A percentile compares a stretch with the other conserved stretches of the same genome.
Conservation (phyloP, 768 basidiomycete species). For the Myochromella boudieri region DNA sequence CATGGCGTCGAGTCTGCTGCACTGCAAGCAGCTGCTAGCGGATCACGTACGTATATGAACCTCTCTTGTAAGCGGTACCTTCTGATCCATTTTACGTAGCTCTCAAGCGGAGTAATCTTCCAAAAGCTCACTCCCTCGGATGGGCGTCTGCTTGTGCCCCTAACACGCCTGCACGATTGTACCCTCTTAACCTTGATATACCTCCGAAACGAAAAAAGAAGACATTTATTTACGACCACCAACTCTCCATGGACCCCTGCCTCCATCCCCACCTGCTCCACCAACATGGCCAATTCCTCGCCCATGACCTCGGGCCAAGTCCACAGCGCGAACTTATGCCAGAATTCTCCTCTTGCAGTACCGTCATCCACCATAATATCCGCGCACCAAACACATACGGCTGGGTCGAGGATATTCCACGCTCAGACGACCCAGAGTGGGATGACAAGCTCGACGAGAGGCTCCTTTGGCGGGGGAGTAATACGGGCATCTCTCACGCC, state of each 20-base stretch:
- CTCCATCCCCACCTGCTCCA: constrained; percentile 36
- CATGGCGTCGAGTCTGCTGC: constrained; percentile 33
- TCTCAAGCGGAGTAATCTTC: constrained; percentile 30
- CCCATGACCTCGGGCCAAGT: constrained; percentile 43
- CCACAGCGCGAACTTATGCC: constrained; percentile 44
- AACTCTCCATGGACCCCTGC: constrained; percentile 46
- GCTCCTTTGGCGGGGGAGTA: constrained; percentile 71
- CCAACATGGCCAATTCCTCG: constrained; percentile 51
- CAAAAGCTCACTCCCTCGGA: constrained; percentile 28
- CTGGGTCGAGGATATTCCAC: constrained; percentile 38
- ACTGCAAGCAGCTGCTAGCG: constrained; percentile 34
- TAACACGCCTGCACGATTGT: constrained; percentile 28
- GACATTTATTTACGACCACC: constrained; percentile 48
- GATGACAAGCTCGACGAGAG: constrained; percentile 54
- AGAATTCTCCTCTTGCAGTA: constrained; percentile 49
- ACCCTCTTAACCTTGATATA: constrained; percentile 26
- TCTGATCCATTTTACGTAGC: constrained; percentile 19
- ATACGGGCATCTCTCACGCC: constrained; percentile 60
- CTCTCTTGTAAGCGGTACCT: not conserved
- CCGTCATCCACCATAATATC: constrained; percentile 54
- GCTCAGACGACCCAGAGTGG: constrained; percentile 55
- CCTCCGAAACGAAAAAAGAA: constrained; percentile 22
- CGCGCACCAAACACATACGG: constrained; percentile 42
- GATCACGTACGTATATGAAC: constrained; percentile 31
- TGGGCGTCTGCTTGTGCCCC: constrained; percentile 42